Percentiles rank a stretch among this genome's conserved stretches.
phyloP scores from a whole-genome alignment of 257 asterid genomes.

The Oldenlandia corymbosa region DNA sequence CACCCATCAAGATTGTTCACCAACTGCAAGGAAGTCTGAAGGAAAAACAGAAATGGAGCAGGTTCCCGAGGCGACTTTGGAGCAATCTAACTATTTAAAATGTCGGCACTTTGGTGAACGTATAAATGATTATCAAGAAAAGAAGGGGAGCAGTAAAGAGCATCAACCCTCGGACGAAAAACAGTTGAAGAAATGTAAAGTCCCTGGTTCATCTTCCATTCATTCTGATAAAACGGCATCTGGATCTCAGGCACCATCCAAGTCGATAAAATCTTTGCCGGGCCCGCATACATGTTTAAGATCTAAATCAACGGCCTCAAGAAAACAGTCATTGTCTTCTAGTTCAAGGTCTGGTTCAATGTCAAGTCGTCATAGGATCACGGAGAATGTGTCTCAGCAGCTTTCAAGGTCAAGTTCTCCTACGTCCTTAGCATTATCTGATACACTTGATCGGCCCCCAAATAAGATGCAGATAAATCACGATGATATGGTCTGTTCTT shows the following conservation, averaged over 20 bases:
- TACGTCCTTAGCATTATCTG: conserved; percentile 20
- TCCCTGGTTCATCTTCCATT: conserved; percentile 29
- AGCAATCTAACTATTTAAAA: conserved; percentile 4
- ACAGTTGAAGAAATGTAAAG: conserved; percentile 27
- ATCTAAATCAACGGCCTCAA: conserved; percentile 12
- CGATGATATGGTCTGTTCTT: conserved; percentile 17
- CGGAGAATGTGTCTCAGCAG: background rate
- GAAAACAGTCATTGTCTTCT: conserved; percentile 19
- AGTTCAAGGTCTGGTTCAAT: conserved; percentile 28
- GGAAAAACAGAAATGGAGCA: conserved; percentile 25
- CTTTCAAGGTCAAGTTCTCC: conserved; percentile 29
- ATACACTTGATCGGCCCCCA: conserved; percentile 24
- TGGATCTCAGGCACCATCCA: conserved; percentile 29
- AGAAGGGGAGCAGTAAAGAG: conserved; percentile 28
- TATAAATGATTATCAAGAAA: conserved; percentile 25
- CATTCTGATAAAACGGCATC: conserved; percentile 37
- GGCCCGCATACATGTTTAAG: conserved; percentile 9
- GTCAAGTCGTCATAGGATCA: conserved; percentile 24
- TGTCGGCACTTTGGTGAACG: no score
- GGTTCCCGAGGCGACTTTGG: conserved; percentile 2
- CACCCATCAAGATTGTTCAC: conserved; percentile 14
- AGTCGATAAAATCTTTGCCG: conserved; percentile 20
- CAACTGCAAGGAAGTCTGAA: conserved; percentile 17
- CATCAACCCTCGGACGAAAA: conserved; percentile 21
- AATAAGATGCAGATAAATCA: conserved; percentile 15